Base-by-base conservation (phyloP, 1,284 basidiomycete species). In the Mycosarcoma maydis region DNA sequence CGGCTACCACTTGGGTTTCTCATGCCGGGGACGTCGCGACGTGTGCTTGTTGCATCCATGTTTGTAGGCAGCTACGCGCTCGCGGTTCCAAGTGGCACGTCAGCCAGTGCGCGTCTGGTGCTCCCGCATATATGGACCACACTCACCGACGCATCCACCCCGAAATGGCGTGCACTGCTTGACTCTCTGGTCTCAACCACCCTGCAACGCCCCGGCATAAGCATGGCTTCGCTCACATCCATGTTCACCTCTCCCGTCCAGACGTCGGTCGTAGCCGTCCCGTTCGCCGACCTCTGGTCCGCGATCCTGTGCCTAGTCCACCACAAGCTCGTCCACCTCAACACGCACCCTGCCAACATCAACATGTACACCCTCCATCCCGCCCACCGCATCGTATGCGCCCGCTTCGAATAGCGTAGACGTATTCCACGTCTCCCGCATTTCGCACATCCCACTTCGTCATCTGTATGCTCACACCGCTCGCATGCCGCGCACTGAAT, bases 41-140 rank as follows among this genome's bases (percentile, higher is more conserved):
- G 54, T 3, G 17, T 45, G 0, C 46, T 65, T 10, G 20, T 65
- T 36, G 50, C 61, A 2, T 49, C 50, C 4, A 14, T 29, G 0
- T 57, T 44, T 23, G 37, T 58, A 1, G 36, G 22, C 23, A 4
- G 29, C 5, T 65, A 58, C 34, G 23, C 44, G 1, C 36, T 64
- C 29, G 2, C 14, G 6, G 9, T 56, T 29, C 51, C 58, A 16
- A 27, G 22, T 4, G 19, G 26, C 22, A n/a, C 22, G 24, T 13
- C 11, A 2, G 32, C 24, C 36, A 17, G 4, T 5, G 27, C 20
- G 3, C 6, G 5, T 0, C 24, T n/a, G 19, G 26, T 47, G 0
- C 30, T 69, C 0, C 66, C 66, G 14, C 66, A 62, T 34, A 39
- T 55, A 14, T 69, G 59, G 59, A 55, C 55, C 0, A 55, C 66